Evolutionary conservation across 176 grass and related monocot species (phyloP).

Genomic region (Musa schizocarpa): DNA sequence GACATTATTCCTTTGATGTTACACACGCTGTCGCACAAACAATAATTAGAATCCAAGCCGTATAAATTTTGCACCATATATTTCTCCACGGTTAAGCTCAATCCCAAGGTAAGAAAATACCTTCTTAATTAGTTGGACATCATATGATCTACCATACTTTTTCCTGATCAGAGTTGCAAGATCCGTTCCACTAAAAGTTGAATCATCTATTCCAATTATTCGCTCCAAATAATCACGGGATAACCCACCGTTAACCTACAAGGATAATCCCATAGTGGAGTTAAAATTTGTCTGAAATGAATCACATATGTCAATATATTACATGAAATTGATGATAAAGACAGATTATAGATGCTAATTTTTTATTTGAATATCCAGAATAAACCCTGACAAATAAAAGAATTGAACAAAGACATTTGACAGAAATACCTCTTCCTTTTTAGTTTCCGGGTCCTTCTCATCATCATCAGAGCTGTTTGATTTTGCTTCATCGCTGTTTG

Average conservation of each 20-base stretch:
- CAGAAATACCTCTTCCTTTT: conserved; percentile 31
- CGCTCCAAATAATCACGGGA: conserved; percentile 62
- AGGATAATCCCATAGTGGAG: not conserved
- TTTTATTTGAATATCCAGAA: not conserved
- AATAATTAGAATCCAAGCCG: too few relatives aligned
- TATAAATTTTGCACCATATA: not conserved
- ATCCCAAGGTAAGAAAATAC: conserved; percentile 9
- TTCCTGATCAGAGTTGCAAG: conserved; percentile 83
- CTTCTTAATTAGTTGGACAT: conserved; percentile 79
- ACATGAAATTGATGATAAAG: not conserved
- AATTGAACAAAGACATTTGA: not conserved
- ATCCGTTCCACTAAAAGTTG: conserved; percentile 55
- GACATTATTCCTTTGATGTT: too few relatives aligned
- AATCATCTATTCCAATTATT: conserved; percentile 48
- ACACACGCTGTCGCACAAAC: too few relatives aligned
- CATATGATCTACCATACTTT: conserved; percentile 89
- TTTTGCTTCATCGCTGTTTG: conserved; percentile 20
- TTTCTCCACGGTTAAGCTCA: not conserved
- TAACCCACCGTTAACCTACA: conserved; percentile 23
- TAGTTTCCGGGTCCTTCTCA: conserved; percentile 13
- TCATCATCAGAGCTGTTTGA: conserved; percentile 27
- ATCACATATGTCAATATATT: not conserved
- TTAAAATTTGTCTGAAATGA: not conserved
- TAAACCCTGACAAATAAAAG: not conserved
- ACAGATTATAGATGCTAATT: not conserved